Evolutionary conservation across 257 asterid species (phyloP), one percentile per base, ranked within the genome.

Genomic region (Plantago ovata): DNA sequence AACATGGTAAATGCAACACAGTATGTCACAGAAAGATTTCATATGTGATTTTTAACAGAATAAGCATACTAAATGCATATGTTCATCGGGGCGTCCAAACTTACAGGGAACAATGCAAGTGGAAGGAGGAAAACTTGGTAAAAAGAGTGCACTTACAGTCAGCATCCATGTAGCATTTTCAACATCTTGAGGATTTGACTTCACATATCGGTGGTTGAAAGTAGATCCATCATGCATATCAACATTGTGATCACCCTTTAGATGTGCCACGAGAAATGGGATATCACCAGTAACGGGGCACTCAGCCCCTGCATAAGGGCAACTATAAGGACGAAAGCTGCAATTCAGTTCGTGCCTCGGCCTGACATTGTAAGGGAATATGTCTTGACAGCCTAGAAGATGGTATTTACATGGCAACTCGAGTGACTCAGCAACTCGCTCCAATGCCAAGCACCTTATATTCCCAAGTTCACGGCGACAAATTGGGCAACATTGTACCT

Each of bases 111-210:
- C 9, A 13, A 33, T 22, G 39, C 2, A 7, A 51, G 16, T n/a
- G n/a, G 6, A 33, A 21, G 13, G 11, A 41, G 18, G 46, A 16
- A 20, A 16, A 39, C 21, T 15, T 9, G 41, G 36, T 28, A 56
- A 51, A 41, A 56, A 39, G 39, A 63, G 51, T 38, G 49, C 47
- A 32, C 83, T 71, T 66, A 80, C 83, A 9, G 86, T 80, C 38
- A 80, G 72, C 86, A 80, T 77, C 86, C 86, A 80, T 10, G 79
- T 80, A 20, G 86, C 86, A 13, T 74, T 80, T 45, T 74, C 81
- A 10, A 77, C 79, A 6, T 80, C 86, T 14, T 74, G 81, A 43
- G 83, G 77, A 43, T 80, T 80, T 49, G 81, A 53, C 56, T 74
- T 80, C 49, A 80, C 86, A 36, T 80, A 80, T 74, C 83, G 62